Evolutionary conservation across 2,329 filamentous ascomycete species (phyloP), one percentile per base, ranked within the genome.

Genomic region (Ascochyta clinopodiicola): DNA sequence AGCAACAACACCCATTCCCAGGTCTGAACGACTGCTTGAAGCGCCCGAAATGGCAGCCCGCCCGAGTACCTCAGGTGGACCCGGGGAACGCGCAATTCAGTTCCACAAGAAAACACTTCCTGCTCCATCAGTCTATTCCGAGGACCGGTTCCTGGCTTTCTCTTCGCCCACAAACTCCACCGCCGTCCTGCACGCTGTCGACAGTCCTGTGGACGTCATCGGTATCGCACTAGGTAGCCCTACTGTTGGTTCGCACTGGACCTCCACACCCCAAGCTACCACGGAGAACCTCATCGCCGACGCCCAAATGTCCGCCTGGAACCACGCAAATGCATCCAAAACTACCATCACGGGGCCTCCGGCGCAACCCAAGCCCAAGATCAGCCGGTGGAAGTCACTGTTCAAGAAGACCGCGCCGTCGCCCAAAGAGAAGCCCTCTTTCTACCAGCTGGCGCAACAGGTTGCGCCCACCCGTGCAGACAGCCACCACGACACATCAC

Each of bases 211-310:
- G 44, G 65, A 68, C 37, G 60, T 71, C 32, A 77, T 77, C 59
- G 75, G 75, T 6, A 74, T 77, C 43, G 75, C 75, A 27, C 55
- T 77, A 24, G 75, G 75, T 22, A 77, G 75, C 60, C 75, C 75
- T 17, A 74, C 71, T 32, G 66, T 62, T 54, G 63, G 58, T 27
- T 62, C 69, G 51, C 66, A 67, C 44, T 73, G 67, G 71, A 71
- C 64, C 34, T 56, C 57, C 29, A 59, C 66, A 27, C 62, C 64
- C 59, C 65, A 64, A 34, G 59, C 59, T n/a, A 49, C 53, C 27
- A 54, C 44, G 24, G 51, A 58, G 44, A 40, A 62, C 32, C 54
- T 53, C 35, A 40, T 36, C 36, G 35, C 48, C 36, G 43, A 45
- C 34, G 50, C 59, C 15, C 44, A 61, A 35, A 66, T 63, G 63